Percentiles rank a stretch among this genome's conserved stretches.
Conservation (phyloP, 768 basidiomycete genomes). For the Kwoniella pini region DNA sequence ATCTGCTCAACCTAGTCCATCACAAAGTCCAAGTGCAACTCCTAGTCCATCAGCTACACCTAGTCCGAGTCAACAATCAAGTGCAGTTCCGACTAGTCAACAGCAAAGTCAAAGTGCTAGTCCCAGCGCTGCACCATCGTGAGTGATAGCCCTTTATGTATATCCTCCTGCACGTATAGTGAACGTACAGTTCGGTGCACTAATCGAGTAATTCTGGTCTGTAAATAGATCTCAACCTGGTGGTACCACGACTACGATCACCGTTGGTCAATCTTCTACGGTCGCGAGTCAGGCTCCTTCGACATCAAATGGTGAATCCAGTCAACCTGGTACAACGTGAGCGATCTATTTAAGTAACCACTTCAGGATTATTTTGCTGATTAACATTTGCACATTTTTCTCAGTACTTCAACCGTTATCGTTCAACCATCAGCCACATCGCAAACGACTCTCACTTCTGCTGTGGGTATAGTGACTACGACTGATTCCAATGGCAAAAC, state of each 20-base stretch:
- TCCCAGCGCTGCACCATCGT: slow-evolving; percentile 2
- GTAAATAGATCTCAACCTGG: slow-evolving; percentile 1
- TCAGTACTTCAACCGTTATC: slow-evolving; percentile 36
- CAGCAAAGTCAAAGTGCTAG: slow-evolving; percentile 3
- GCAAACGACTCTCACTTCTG: slow-evolving; percentile 38
- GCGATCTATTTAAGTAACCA: not conserved
- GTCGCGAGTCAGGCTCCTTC: slow-evolving; percentile 8
- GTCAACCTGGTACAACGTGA: slow-evolving; percentile 16
- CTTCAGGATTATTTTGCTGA: too few species aligned
- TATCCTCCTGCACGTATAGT: too few species aligned
- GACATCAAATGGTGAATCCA: not conserved
- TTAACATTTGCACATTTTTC: too few species aligned
- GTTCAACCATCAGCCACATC: slow-evolving; percentile 23
- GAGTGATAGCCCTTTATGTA: not conserved
- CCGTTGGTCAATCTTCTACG: slow-evolving; percentile 24
- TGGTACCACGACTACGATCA: slow-evolving; percentile 24
- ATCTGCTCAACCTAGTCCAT: slow-evolving; percentile 6
- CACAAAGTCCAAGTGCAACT: slow-evolving; percentile 3
- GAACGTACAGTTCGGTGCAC: too few species aligned
- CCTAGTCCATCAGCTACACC: slow-evolving; percentile 13
- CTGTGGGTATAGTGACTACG: slow-evolving; percentile 41
- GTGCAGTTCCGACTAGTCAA: slow-evolving; percentile 3
- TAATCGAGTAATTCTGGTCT: too few species aligned
- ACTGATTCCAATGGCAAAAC: slow-evolving; percentile 41
- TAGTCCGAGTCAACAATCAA: slow-evolving; percentile 2